Evolutionary conservation across 148 eudicot species (phyloP), one percentile per base, ranked within the genome.

Genomic region (Persicaria tinctoria): DNA sequence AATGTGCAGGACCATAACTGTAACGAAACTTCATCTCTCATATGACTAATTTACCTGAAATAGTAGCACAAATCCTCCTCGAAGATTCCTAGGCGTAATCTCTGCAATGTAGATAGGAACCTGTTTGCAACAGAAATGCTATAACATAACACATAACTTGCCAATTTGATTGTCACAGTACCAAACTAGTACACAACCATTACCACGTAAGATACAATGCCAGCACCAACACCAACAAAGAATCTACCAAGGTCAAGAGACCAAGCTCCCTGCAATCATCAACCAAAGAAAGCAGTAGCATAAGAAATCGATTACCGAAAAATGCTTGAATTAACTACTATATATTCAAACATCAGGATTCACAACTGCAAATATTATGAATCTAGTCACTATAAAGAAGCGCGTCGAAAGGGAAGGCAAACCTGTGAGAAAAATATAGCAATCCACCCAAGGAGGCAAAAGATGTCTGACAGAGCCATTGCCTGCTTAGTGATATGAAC

Each of bases 401-500:
- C 0, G 41, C 41, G 41, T 32, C 41, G 41, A 32, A 32, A 32
- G 41, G 2, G 20, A 45, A 57, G 13, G 60, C 5, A 44, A 11
- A 68, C 27, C 66, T 69, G 51, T 46, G 77, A 75, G 77, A 63
- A 20, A 4, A 48, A 16, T 46, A 75, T 75, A 13, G 50, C 62
- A 55, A 63, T 59, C 77, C 77, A 75, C 18, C 77, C 46, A 55
- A 50, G 51, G 10, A 68, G 54, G 68, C 11, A 56, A 13, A 50
- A 73, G 16, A 83, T 56, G 68, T 83, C 83, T 4, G 84, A 60
- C n/a, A 87, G 8, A 64, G 83, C 83, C 89, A 89, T 85, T 10
- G 90, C 75, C 93, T 89, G 86, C 79, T 74, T 57, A 18, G 77
- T 20, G 74, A 76, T 5, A 73, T 70, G 18, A 74, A 16, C 49